Percentiles rank a stretch among this genome's conserved stretches.
Evolutionary conservation across 768 basidiomycete species (phyloP).

Genomic region (Chiua virens): DNA sequence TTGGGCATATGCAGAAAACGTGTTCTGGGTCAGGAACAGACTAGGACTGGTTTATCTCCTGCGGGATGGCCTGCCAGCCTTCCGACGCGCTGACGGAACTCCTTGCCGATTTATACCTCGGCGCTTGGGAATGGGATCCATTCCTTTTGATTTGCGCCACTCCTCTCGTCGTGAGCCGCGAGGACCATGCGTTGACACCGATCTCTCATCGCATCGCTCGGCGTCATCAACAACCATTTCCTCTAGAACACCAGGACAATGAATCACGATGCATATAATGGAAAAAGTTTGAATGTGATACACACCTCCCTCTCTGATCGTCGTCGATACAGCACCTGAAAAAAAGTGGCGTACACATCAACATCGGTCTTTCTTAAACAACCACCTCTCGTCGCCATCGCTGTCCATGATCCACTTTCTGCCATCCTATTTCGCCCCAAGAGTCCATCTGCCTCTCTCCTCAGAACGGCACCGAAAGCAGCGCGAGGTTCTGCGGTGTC

Average conservation of each 20-base stretch:
- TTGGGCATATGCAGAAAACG: no score
- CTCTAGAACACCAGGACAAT: conserved; percentile 32
- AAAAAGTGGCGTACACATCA: conserved; percentile 11
- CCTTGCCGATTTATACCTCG: conserved; percentile 71
- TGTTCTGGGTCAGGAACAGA: no score
- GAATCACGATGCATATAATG: conserved; percentile 1
- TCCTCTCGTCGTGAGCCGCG: conserved; percentile 74
- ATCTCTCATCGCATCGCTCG: conserved; percentile 22
- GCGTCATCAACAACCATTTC: conserved; percentile 54
- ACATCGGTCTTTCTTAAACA: not conserved
- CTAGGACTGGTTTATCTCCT: conserved; percentile 50
- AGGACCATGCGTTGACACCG: conserved; percentile 76
- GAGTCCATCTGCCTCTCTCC: not conserved
- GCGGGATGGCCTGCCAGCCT: conserved; percentile 68
- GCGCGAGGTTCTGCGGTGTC: conserved; percentile 38
- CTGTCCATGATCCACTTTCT: not conserved
- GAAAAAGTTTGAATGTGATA: not conserved
- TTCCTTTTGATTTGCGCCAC: conserved; percentile 82
- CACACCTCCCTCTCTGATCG: conserved; percentile 22
- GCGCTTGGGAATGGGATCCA: conserved; percentile 49
- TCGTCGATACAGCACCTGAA: conserved; percentile 18
- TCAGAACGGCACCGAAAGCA: conserved; percentile 11
- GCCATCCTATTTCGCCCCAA: not conserved
- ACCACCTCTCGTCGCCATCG: not conserved
- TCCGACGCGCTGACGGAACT: conserved; percentile 54